phyloP scores from a whole-genome alignment of 176 grass and related monocot genomes.

The Chloris gayana region DNA sequence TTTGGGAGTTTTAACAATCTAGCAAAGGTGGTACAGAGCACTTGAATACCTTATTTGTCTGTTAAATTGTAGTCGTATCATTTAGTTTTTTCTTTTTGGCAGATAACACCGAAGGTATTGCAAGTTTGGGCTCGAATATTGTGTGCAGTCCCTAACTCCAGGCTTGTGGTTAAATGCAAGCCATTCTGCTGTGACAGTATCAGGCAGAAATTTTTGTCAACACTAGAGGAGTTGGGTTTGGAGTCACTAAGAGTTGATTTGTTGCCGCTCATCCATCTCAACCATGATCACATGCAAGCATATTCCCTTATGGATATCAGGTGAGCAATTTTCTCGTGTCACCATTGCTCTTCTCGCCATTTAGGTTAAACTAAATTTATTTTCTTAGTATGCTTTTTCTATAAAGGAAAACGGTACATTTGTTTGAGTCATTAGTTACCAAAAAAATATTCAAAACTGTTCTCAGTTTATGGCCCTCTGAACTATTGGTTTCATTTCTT shows the following conservation, averaged over 20 bases:
- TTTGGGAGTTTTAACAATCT: slow-evolving; percentile 99
- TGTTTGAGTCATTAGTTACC: neutral
- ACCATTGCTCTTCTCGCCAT: slow-evolving; percentile 23
- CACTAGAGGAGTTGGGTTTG: slow-evolving; percentile 83
- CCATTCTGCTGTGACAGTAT: slow-evolving; percentile 96
- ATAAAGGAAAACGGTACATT: slow-evolving; percentile 10
- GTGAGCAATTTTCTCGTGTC: slow-evolving; percentile 31
- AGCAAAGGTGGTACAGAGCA: slow-evolving; percentile 78
- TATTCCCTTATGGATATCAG: slow-evolving; percentile 99
- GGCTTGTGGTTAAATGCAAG: slow-evolving; percentile 96
- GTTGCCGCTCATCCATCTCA: slow-evolving; percentile 95
- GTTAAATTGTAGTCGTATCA: slow-evolving; percentile 17
- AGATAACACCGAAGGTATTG: slow-evolving; percentile 96
- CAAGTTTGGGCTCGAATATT: slow-evolving; percentile 96
- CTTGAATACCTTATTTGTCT: slow-evolving; percentile 18
- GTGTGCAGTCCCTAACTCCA: slow-evolving; percentile 83
- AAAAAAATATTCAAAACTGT: slow-evolving; percentile 7
- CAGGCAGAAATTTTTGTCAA: slow-evolving; percentile 84
- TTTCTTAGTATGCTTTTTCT: neutral
- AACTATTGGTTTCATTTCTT: slow-evolving; percentile 19
- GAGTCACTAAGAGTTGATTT: slow-evolving; percentile 86
- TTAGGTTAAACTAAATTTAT: neutral
- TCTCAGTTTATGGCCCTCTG: slow-evolving; percentile 6
- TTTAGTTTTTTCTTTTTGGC: slow-evolving; percentile 30
- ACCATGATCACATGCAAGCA: slow-evolving; percentile 99